Base-by-base conservation (phyloP, 495 filamentous ascomycete genomes). In the Podospora pseudoanserina region DNA sequence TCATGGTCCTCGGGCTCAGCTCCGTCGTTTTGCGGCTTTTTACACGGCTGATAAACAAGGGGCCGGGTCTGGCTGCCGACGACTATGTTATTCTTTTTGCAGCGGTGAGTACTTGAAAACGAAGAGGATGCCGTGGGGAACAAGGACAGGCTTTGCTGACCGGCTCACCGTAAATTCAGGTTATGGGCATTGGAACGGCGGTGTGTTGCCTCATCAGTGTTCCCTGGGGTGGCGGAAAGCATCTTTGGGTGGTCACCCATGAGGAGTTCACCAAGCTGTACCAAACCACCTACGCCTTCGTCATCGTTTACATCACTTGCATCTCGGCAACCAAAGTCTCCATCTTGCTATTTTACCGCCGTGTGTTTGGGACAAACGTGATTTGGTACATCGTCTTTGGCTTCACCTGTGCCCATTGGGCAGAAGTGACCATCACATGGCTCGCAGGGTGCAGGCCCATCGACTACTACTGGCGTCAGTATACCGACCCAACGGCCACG, bases 261-360 rank as follows among this genome's bases (percentile, higher is more conserved):
- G 63, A 64, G 54, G 65, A 73, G 60, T 70, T 73, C 63, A 68
- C 66, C 53, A 70, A 70, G 66, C 65, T 73, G 26, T 73, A 68
- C 68, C 71, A 73, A 58, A 73, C 68, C 15, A 73, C 71, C 0
- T 70, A 68, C 57, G 68, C 71, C 55, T 73, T 73, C 27, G 71
- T 73, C 68, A 73, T 73, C 68, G 67, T 76, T 61, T 72, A 71
- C 68, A 74, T 70, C 64, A 68, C 67, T 26, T 71, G 72, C 67
- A 69, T 74, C 60, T 70, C 70, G 60, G 68, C 72, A 4, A 71
- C 70, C 65, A 71, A 74, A 59, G 32, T 65, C 0, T 71, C 68
- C 19, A 74, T 74, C 55, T 60, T 74, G 3, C 68, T 74, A 0
- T 73, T 70, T 60, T 73, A 73, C 68, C 68, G 71, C 66, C 71